Evolutionary conservation across 768 basidiomycete species (phyloP).

Genomic region (Leccinum disarticulatum): DNA sequence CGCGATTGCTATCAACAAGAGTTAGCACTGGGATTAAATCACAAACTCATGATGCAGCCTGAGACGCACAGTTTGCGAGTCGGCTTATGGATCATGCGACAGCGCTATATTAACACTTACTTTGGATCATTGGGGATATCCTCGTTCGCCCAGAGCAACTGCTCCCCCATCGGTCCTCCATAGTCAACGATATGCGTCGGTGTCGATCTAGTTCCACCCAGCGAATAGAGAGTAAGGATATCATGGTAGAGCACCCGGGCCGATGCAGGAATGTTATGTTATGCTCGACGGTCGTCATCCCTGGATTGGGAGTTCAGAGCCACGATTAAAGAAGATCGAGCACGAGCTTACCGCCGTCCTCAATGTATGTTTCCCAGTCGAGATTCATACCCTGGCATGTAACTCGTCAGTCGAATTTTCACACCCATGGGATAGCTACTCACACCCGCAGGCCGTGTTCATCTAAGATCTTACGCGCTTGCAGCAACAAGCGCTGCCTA

Average conservation of each 20-base stretch:
- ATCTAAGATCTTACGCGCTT: conserved; percentile 57
- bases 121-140: conserved; percentile 70
- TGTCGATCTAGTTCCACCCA: conserved; percentile 70
- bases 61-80: conserved; percentile 53
- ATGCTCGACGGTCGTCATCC: conserved; percentile 78
- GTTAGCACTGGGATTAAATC: neutral
- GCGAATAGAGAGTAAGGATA: conserved; percentile 56
- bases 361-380: conserved; percentile 79
- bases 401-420: neutral
- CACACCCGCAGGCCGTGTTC: conserved; percentile 66
- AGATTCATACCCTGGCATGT: conserved; percentile 59
- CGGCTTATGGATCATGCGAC: conserved; percentile 45
- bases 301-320: conserved; percentile 32
- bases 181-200: conserved; percentile 80
- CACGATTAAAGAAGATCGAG: neutral
- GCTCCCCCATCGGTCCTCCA: conserved; percentile 69
- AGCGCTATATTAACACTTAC: conserved; percentile 35
- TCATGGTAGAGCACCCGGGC: conserved; percentile 56
- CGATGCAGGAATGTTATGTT: conserved; percentile 55
- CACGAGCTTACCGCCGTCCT: conserved; percentile 54
- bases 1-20: conserved; percentile 47
- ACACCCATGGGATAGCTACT: conserved; percentile 15
- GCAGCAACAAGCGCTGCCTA: conserved; percentile 55
- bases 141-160: conserved; percentile 63
- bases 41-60: neutral